A percentile compares a stretch with the other conserved stretches of the same genome.
Evolutionary conservation across 208 protist species (phyloP).

Genomic region (Wallacemonas sp.): DNA sequence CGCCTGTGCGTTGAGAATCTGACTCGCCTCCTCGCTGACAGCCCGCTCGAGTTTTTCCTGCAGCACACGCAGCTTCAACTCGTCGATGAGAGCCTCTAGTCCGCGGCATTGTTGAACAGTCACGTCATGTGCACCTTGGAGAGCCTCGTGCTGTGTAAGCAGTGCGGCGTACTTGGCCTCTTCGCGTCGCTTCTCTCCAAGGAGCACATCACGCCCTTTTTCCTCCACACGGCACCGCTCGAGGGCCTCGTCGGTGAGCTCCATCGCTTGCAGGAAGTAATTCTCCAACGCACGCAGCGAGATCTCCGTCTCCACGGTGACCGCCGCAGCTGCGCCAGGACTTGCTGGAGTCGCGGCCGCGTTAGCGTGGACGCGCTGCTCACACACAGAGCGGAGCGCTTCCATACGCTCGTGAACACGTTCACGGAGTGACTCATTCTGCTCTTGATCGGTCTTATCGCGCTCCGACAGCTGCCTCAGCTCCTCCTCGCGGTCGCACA

Average conservation of each 20-base stretch:
- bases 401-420: conserved; percentile 13
- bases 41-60: conserved; percentile 32
- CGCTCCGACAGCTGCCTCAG: not conserved
- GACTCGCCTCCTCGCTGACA: conserved; percentile 42
- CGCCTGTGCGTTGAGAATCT: conserved; percentile 29
- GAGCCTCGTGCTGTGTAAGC: not conserved
- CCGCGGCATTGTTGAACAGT: not conserved
- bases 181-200: not conserved
- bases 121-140: not conserved
- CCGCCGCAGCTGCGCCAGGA: not conserved
- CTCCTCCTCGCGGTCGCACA: conserved; percentile 11
- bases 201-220: not conserved
- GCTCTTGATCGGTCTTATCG: conserved; percentile 12
- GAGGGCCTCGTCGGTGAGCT: conserved; percentile 1
- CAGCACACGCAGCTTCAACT: conserved; percentile 30
- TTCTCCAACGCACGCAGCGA: conserved; percentile 2
- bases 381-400: not conserved
- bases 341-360: not conserved
- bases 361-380: not conserved
- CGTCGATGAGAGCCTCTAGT: conserved; percentile 17
- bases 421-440: conserved; percentile 20
- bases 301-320: conserved; percentile 13
- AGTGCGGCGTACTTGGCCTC: not conserved
- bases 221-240: conserved; percentile 6
- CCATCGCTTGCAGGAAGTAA: conserved; percentile 28